phyloP scores from a whole-genome alignment of 1,284 basidiomycete species.

The Puccinia coronata region DNA sequence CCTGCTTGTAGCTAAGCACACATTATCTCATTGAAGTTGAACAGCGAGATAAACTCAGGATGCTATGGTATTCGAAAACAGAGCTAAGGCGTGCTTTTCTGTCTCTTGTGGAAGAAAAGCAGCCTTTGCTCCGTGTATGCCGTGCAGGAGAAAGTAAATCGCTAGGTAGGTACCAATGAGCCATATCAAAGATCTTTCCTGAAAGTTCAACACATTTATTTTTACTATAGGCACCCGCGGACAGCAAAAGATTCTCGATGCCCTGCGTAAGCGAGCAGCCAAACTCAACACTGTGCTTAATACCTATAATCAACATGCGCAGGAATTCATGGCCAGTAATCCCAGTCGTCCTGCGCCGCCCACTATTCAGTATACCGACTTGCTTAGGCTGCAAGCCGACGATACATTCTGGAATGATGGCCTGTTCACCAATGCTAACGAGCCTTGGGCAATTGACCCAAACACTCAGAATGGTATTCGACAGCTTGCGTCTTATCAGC shows the following conservation, averaged over 20 bases:
- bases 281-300: neutral
- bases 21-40: too few species aligned
- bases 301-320: neutral
- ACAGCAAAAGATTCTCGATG: neutral
- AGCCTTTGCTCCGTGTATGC: neutral
- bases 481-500: neutral
- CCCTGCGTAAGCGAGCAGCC: neutral
- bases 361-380: neutral
- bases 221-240: neutral
- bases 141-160: neutral
- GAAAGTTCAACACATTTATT: neutral
- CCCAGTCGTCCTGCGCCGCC: neutral
- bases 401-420: slow-evolving; percentile 26
- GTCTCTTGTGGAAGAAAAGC: neutral
- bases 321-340: neutral
- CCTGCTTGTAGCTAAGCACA: too few species aligned
- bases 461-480: neutral
- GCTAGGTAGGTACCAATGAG: neutral
- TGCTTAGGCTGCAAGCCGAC: neutral
- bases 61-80: neutral
- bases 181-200: too few species aligned
- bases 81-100: neutral
- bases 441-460: slow-evolving; percentile 5
- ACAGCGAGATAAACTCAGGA: neutral
- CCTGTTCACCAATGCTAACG: slow-evolving; percentile 6